Evolutionary conservation across 805 yeast species (phyloP), one percentile per base, ranked within the genome.

Genomic region (Yarrowia divulgata): DNA sequence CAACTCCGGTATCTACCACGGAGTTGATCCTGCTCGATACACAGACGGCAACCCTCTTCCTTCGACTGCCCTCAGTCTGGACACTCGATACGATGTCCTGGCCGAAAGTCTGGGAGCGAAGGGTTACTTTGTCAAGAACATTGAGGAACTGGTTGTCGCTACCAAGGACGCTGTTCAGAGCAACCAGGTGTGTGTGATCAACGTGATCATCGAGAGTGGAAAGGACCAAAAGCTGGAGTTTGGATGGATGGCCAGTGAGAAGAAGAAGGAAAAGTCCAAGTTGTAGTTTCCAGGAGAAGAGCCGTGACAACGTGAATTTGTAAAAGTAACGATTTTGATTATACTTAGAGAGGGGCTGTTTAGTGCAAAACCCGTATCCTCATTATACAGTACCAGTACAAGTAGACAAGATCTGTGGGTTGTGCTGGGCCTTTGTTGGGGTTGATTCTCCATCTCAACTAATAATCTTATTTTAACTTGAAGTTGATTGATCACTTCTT

Each of bases 1-100:
- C 77, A 89, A 89, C 75, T 84, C 88, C 39, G 93, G 93, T 1
- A 86, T 89, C 2, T 89, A 89, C 75, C 90, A 87, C 71, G 93
- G 93, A 1, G 79, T 82, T 10, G 83, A 80, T 23, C 79, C 79
- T 1, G 63, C 70, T 0, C 73, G 77, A 10, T 76, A 77, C 58
- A 71, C 73, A 3, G 71, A 73, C 2, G 67, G 68, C 1, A 68
- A 70, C 46, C 79, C 79, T 3, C 74, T 84, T 45, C 89, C 90
- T 0, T 82, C 90, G 0, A 89, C 91, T 1, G 88, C 90, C 0
- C 76, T 89, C 48, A 81, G 87, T 32, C 80, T 81, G 58, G 80
- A 85, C 34, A 86, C 89, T 1, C 77, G 85, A 64, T 89, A 89
- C 74, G 90, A 89, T 72, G 45, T 80, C 7, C 74, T 89, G 64